Base-by-base conservation (phyloP, 306 rosid genomes). In the Dryas drummondii region DNA sequence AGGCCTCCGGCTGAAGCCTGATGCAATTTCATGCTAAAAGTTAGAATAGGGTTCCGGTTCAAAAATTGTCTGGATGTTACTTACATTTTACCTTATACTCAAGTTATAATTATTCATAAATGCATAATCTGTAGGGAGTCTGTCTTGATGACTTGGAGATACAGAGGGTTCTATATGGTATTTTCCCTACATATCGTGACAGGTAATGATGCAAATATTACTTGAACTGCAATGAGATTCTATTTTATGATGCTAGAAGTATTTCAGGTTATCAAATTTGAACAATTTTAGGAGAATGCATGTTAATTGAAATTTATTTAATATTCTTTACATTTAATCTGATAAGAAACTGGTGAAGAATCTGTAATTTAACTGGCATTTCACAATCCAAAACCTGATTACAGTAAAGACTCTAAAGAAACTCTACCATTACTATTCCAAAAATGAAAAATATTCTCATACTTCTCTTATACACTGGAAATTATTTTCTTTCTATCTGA, bases 121-220 rank as follows among this genome's bases (percentile, higher is more conserved):
- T 32, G 37, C 26, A 41, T 17, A 22, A 41, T n/a, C 78, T 77
- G 72, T 71, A 94, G 98, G 97, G 91, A 69, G 91, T 90, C 76
- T 84, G 87, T 74, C 91, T 94, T 67, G 93, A 94, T 69, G 85
- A 87, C 52, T 69, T 91, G 78, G 91, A 94, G 88, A 90, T 94
- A 82, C 79, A 81, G 76, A 78, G 97, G 74, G 91, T 94, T 72
- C 83, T 94, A 49, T 91, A 90, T 48, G 97, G 98, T 51, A 88
- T 94, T 77, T 91, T 94, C 71, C 97, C 98, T 50, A 91, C 97
- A 42, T 90, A 90, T 67, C 88, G 93, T 14, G 80, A 91, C 77
- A 94, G 98, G 98, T 91, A 83, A 61, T 75, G 40, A 79, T 62
- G 62, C 66, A 59, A 61, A 15, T 74, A 68, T 67, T 51, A 54